Percentiles rank a stretch among this genome's conserved stretches.
Conservation (phyloP, 2,329 filamentous ascomycete species). For the Magnaporthales sp. region DNA sequence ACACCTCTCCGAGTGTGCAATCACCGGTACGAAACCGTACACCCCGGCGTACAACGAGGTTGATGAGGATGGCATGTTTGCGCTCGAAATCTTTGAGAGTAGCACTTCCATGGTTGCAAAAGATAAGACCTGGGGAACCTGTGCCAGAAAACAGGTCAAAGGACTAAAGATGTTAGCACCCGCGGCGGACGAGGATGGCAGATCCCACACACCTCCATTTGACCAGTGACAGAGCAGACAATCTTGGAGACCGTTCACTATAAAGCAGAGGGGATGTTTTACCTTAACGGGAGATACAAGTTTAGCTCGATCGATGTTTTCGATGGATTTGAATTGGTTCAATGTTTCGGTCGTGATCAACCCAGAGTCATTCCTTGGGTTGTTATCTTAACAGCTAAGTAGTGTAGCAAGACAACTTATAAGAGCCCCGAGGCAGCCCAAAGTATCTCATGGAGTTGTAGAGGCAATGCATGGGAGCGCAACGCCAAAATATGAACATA, state of each 20-base stretch:
- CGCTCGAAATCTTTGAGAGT: background rate
- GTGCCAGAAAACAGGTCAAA: background rate
- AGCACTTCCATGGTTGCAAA: background rate
- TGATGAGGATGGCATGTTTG: conserved; percentile 1
- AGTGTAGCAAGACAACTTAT: too few relatives aligned
- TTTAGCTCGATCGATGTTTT: background rate
- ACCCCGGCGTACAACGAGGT: background rate
- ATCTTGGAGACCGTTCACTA: background rate
- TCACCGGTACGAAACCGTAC: background rate
- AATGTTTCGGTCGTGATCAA: background rate
- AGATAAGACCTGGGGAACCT: background rate
- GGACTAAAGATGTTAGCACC: background rate
- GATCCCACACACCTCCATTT: background rate
- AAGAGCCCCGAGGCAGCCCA: too few relatives aligned
- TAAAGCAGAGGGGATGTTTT: background rate
- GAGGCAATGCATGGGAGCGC: too few relatives aligned
- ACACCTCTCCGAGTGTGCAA: background rate
- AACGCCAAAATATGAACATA: background rate
- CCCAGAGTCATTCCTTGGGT: background rate
- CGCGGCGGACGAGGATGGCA: background rate
- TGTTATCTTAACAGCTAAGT: background rate
- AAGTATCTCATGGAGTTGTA: too few relatives aligned
- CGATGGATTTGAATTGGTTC: background rate
- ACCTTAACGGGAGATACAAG: background rate
- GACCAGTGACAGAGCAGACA: background rate